These are phyloP conservation scores for Botrytis sinoallii DNA, from an alignment of 2,329 filamentous ascomycete genomes.

Conservation along the genomic window DNA sequence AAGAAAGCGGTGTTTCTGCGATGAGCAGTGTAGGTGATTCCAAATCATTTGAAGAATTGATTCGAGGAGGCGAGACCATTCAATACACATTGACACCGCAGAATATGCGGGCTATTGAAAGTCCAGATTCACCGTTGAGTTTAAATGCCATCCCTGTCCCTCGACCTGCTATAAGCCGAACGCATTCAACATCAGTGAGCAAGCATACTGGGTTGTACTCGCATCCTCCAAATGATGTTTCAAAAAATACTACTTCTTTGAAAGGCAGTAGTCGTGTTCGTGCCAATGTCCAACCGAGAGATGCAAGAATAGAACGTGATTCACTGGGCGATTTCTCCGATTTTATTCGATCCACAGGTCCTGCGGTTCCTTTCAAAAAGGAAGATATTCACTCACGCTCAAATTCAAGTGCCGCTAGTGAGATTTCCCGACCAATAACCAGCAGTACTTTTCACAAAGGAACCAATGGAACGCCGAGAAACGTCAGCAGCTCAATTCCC, in stretches of 20 bases:
- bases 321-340: constrained; percentile 81
- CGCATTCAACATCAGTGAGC: constrained; percentile 32
- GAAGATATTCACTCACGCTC: constrained; percentile 31
- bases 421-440: neutral
- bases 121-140: constrained; percentile 43
- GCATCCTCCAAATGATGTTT: constrained; percentile 23
- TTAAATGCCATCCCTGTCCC: constrained; percentile 25
- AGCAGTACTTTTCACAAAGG: constrained; percentile 31
- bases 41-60: constrained; percentile 73
- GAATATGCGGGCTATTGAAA: constrained; percentile 73
- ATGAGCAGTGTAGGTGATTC: constrained; percentile 54
- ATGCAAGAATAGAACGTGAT: constrained; percentile 67
- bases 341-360: constrained; percentile 67
- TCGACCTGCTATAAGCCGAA: constrained; percentile 29
- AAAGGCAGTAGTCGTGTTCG: constrained; percentile 27
- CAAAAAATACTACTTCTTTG: neutral
- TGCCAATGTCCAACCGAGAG: constrained; percentile 52
- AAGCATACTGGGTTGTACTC: constrained; percentile 30
- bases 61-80: constrained; percentile 77
- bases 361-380: constrained; percentile 44
- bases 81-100: constrained; percentile 80
- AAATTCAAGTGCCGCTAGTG: constrained; percentile 18
- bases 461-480: constrained; percentile 34
- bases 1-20: constrained; percentile 46
- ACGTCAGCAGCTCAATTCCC: constrained; percentile 27